Evolutionary conservation across 495 filamentous ascomycete genomes (phyloP).

Genomic region (Emericellopsis terricola): DNA sequence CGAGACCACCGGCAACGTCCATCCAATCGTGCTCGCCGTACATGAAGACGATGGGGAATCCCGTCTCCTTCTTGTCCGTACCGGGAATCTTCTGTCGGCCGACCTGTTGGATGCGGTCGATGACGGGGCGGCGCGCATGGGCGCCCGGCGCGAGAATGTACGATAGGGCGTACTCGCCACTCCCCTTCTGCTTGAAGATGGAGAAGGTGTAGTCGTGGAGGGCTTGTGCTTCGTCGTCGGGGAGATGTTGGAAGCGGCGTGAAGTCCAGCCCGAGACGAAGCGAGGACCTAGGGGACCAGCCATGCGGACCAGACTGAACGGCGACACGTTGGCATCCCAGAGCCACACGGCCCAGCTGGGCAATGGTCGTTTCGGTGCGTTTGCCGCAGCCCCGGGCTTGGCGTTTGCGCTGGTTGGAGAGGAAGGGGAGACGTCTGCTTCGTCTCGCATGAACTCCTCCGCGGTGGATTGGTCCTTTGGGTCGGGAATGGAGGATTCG

Average conservation of each 20-base stretch:
- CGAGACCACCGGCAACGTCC: conserved; percentile 76
- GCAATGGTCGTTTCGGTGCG: conserved; percentile 37
- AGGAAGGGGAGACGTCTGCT: conserved; percentile 6
- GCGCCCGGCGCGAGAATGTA: conserved; percentile 90
- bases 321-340: conserved; percentile 97
- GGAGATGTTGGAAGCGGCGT: conserved; percentile 77
- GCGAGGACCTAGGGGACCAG: conserved; percentile 81
- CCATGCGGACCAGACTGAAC: conserved; percentile 74
- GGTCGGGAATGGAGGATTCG: conserved; percentile 61
- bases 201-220: conserved; percentile 87
- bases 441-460: conserved; percentile 60
- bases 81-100: conserved; percentile 40
- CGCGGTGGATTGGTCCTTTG: conserved; percentile 43
- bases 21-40: conserved; percentile 98
- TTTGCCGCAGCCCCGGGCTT: conserved; percentile 1
- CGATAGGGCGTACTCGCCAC: conserved; percentile 82
- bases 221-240: conserved; percentile 59
- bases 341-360: conserved; percentile 74
- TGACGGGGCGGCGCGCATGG: conserved; percentile 73
- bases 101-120: conserved; percentile 71
- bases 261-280: conserved; percentile 91
- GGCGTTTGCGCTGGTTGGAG: not conserved
- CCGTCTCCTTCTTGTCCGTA: conserved; percentile 36
- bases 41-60: conserved; percentile 75
- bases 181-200: conserved; percentile 84